Percentiles rank a stretch among this genome's conserved stretches.
Conservation (phyloP, 1,284 basidiomycete species). For the Apiotrichum laibachii region DNA sequence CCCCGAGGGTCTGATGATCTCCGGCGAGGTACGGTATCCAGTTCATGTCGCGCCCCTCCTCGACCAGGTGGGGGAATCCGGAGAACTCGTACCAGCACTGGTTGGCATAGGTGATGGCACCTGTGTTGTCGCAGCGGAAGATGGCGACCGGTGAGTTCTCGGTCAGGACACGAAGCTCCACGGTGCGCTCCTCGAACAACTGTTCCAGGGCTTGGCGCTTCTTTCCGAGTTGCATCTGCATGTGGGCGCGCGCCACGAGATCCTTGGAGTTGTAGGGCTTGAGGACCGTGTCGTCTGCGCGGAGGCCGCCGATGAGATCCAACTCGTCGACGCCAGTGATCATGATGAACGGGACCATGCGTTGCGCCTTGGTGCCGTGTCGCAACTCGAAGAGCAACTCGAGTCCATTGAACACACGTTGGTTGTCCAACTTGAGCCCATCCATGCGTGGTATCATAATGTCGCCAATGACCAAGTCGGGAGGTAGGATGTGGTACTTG, state of each 20-base stretch:
- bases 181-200: conserved; percentile 40
- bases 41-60: too few relatives aligned
- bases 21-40: too few relatives aligned
- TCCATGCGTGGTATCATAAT: conserved; percentile 51
- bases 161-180: not conserved
- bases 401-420: conserved; percentile 35
- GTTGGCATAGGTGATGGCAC: conserved; percentile 33
- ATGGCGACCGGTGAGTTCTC: conserved; percentile 38
- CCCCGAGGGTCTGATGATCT: too few relatives aligned
- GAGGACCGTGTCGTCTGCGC: conserved; percentile 50
- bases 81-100: conserved; percentile 34
- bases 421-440: not conserved
- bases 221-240: conserved; percentile 47
- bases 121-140: conserved; percentile 31
- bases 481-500: conserved; percentile 27
- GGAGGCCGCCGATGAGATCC: conserved; percentile 13
- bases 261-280: conserved; percentile 51
- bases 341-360: conserved; percentile 41
- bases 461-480: conserved; percentile 51
- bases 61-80: conserved; percentile 23
- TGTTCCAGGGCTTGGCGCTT: conserved; percentile 37
- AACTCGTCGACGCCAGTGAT: conserved; percentile 41
- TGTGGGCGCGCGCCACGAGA: conserved; percentile 50
- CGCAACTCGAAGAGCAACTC: conserved; percentile 33
- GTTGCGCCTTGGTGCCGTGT: conserved; percentile 16